phyloP scores from a whole-genome alignment of 1,284 basidiomycete species.

The Fomes fomentarius region DNA sequence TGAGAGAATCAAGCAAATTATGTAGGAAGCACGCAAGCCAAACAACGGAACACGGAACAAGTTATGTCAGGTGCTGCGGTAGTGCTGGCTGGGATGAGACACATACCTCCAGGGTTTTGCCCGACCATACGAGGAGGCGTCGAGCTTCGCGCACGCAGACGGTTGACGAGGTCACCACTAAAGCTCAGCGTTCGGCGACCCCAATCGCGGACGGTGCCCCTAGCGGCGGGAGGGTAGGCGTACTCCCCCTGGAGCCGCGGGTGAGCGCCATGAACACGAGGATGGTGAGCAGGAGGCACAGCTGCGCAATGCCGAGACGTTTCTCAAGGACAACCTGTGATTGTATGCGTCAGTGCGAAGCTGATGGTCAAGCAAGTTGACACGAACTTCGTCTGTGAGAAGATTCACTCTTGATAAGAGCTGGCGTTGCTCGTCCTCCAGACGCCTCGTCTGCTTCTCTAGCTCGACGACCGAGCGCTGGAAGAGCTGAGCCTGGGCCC shows the following conservation, averaged over 20 bases:
- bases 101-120: constrained; percentile 13
- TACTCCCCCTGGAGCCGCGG: constrained; percentile 67
- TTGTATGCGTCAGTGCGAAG: not conserved
- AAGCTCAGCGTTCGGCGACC: constrained; percentile 57
- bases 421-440: constrained; percentile 73
- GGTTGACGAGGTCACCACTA: constrained; percentile 54
- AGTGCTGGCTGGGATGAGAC: not conserved
- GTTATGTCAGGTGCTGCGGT: no score
- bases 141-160: constrained; percentile 43
- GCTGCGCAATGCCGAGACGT: constrained; percentile 80
- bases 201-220: constrained; percentile 52
- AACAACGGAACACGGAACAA: no score
- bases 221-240: constrained; percentile 23
- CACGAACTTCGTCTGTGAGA: constrained; percentile 73
- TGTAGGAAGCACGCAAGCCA: no score
- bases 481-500: constrained; percentile 66
- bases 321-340: constrained; percentile 80
- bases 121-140: constrained; percentile 21
- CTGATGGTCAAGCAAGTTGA: no score
- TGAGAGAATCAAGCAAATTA: not conserved
- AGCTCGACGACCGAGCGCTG: constrained; percentile 71
- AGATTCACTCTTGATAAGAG: constrained; percentile 69
- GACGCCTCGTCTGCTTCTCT: constrained; percentile 66
- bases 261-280: constrained; percentile 86
- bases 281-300: constrained; percentile 77